These are phyloP conservation scores for Pythium coloratum DNA, from an alignment of 352 stramenopile genomes.

Conservation along the genomic window DNA sequence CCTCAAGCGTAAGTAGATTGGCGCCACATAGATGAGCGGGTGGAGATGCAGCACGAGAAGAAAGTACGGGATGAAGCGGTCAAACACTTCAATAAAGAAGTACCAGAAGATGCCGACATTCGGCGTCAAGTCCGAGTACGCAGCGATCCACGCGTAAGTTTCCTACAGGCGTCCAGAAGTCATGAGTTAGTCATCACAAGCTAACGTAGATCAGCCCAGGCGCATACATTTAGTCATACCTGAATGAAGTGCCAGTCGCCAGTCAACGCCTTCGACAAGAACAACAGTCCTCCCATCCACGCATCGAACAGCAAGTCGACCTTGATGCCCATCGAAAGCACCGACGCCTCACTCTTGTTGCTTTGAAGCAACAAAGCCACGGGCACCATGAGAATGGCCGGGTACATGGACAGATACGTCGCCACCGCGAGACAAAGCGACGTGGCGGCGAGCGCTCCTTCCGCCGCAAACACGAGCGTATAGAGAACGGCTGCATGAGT, in stretches of 20 bases:
- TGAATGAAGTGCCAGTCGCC: conserved; percentile 62
- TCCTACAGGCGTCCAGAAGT: too few relatives aligned
- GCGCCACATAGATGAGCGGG: conserved; percentile 77
- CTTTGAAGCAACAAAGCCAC: conserved; percentile 47
- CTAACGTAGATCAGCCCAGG: too few relatives aligned
- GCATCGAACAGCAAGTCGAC: conserved; percentile 1
- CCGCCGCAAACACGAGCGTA: conserved; percentile 65
- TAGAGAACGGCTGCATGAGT: conserved; percentile 69
- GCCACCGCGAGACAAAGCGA: conserved; percentile 54
- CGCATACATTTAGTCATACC: conserved; percentile 43
- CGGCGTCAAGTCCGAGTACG: conserved; percentile 80
- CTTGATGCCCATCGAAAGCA: not conserved
- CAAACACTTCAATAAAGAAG: conserved; percentile 89
- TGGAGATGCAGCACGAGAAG: conserved; percentile 80
- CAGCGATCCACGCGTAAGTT: conserved; percentile 80
- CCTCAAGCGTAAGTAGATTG: conserved; percentile 76
- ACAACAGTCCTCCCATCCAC: conserved; percentile 37
- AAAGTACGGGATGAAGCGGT: conserved; percentile 86
- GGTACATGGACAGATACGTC: conserved; percentile 82
- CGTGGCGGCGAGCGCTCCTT: conserved; percentile 36
- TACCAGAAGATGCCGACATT: conserved; percentile 90
- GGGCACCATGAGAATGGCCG: conserved; percentile 56
- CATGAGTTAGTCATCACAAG: not conserved
- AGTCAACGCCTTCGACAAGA: conserved; percentile 54
- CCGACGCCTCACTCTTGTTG: conserved; percentile 14